A percentile compares a stretch with the other conserved stretches of the same genome.
phyloP scores from a whole-genome alignment of 371 early-diverging fungal species.

The Cladochytrium tenue region DNA sequence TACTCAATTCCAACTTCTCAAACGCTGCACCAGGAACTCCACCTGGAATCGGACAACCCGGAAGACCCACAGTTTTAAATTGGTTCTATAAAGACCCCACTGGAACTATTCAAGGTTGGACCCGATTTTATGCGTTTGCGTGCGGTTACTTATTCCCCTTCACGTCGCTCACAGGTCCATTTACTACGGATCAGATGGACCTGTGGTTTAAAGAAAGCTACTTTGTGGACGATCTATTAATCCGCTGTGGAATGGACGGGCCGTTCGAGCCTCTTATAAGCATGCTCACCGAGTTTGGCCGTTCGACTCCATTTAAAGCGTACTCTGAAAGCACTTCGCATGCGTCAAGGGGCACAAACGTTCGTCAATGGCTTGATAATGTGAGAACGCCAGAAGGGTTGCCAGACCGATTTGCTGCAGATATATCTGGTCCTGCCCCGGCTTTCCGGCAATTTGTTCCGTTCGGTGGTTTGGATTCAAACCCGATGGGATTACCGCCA shows the following conservation, averaged over 20 bases:
- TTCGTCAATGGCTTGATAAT: not conserved
- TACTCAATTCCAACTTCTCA: not conserved
- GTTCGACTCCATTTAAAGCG: constrained; percentile 37
- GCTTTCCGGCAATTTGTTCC: constrained; percentile 3
- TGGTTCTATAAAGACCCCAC: constrained; percentile 55
- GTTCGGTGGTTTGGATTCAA: constrained; percentile 4
- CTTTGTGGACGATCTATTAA: constrained; percentile 42
- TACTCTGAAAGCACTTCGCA: constrained; percentile 23
- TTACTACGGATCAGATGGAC: constrained; percentile 50
- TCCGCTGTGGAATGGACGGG: constrained; percentile 38
- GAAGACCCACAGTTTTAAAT: constrained; percentile 20
- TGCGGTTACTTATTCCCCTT: not conserved
- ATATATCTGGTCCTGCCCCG: constrained; percentile 3
- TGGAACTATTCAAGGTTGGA: constrained; percentile 43
- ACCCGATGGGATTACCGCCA: not conserved
- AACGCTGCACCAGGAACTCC: not conserved
- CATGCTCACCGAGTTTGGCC: constrained; percentile 35
- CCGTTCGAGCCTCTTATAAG: constrained; percentile 39
- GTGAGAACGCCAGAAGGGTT: not conserved
- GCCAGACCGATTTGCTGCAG: not conserved
- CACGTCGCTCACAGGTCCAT: constrained; percentile 39
- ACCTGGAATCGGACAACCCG: not conserved
- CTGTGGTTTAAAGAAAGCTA: constrained; percentile 48
- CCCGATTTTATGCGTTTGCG: not conserved
- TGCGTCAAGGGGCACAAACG: not conserved